These are phyloP conservation scores for Brettanomyces anomalus DNA, from an alignment of 805 yeast genomes.

Conservation along the genomic window DNA sequence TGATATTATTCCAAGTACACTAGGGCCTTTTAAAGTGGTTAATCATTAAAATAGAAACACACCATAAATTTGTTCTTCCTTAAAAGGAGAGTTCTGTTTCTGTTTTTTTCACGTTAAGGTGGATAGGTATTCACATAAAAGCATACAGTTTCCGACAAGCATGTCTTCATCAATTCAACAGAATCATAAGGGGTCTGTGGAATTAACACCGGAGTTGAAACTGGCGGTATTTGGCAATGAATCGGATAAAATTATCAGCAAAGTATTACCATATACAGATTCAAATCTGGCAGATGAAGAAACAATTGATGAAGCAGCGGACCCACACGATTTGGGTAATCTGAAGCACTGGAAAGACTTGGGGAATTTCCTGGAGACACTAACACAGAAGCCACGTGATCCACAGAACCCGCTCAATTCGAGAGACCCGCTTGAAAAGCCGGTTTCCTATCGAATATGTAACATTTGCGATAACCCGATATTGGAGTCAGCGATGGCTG, in stretches of 20 bases:
- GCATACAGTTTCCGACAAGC: too few relatives aligned
- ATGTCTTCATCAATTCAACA: neutral
- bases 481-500: slow-evolving; percentile 26
- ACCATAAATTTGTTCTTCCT: too few relatives aligned
- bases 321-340: slow-evolving; percentile 1
- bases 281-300: too few relatives aligned
- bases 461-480: slow-evolving; percentile 39
- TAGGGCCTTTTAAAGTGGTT: too few relatives aligned
- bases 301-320: slow-evolving; percentile 5
- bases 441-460: slow-evolving; percentile 37
- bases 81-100: too few relatives aligned
- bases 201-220: slow-evolving; percentile 16
- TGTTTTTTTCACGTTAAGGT: too few relatives aligned
- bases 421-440: slow-evolving; percentile 29
- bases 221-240: slow-evolving; percentile 19
- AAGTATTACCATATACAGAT: slow-evolving; percentile 1
- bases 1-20: too few relatives aligned
- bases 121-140: too few relatives aligned
- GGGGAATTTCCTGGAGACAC: slow-evolving; percentile 25
- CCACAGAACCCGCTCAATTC: slow-evolving; percentile 6
- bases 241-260: slow-evolving; percentile 15
- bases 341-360: slow-evolving; percentile 28
- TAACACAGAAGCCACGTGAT: slow-evolving; percentile 13
- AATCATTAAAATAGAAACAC: too few relatives aligned
- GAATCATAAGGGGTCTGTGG: neutral